Conservation (phyloP, 768 basidiomycete species). For the Kwoniella sp. region DNA sequence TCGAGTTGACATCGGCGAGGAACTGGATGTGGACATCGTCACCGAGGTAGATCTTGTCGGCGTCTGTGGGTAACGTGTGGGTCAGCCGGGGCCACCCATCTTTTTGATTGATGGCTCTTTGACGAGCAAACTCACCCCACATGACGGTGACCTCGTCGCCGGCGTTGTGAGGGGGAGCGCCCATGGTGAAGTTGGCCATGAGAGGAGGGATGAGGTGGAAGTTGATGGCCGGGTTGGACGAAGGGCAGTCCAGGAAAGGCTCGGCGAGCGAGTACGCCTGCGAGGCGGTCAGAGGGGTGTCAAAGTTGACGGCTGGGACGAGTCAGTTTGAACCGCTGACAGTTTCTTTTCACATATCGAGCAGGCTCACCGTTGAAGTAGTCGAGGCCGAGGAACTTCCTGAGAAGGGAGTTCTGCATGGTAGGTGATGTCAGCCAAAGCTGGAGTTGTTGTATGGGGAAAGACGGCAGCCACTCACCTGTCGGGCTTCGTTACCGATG, state of each 20-base stretch:
- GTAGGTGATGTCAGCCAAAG: too few species aligned
- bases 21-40: slow-evolving; percentile 23
- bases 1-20: slow-evolving; percentile 18
- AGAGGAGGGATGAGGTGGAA: slow-evolving; percentile 25
- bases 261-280: slow-evolving; percentile 22
- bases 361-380: slow-evolving; percentile 26
- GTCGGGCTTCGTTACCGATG: slow-evolving; percentile 26
- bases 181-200: slow-evolving; percentile 17
- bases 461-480: too few species aligned
- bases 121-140: slow-evolving; percentile 28
- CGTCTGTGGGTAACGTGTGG: slow-evolving; percentile 1
- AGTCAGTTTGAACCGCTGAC: too few species aligned
- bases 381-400: slow-evolving; percentile 16
- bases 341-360: too few species aligned
- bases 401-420: slow-evolving; percentile 22
- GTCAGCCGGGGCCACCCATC: too few species aligned
- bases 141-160: slow-evolving; percentile 22
- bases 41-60: slow-evolving; percentile 13
- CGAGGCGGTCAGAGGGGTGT: slow-evolving; percentile 25
- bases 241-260: slow-evolving; percentile 23
- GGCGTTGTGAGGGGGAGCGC: slow-evolving; percentile 13
- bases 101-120: too few species aligned
- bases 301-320: slow-evolving; percentile 24
- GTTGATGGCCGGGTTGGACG: slow-evolving; percentile 28
- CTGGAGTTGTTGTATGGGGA: too few species aligned